phyloP scores from a whole-genome alignment of 140 eudicot species.

The Senecio squalidus region DNA sequence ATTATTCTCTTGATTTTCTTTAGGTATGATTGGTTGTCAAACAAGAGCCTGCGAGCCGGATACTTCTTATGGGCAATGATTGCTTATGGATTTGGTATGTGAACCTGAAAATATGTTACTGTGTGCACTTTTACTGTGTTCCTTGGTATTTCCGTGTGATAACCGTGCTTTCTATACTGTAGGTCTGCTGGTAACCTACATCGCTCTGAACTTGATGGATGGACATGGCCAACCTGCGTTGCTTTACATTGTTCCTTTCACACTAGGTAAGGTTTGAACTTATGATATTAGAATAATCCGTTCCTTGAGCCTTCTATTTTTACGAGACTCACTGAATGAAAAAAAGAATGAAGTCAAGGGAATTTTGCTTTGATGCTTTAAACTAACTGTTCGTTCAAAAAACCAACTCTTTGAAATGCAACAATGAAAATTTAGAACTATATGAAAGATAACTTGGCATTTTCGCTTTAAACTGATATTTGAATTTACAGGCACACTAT shows the following conservation, averaged over 20 bases:
- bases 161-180: conserved; percentile 8
- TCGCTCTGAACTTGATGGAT: conserved; percentile 93
- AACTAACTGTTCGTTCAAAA: too few species aligned
- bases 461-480: conserved; percentile 1
- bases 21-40: conserved; percentile 93
- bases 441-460: background rate
- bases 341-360: background rate
- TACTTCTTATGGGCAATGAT: conserved; percentile 90
- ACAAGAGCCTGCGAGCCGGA: conserved; percentile 64
- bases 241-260: conserved; percentile 95
- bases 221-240: conserved; percentile 99
- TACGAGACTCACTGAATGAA: background rate
- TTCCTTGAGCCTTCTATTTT: too few species aligned
- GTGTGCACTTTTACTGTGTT: background rate
- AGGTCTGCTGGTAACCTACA: conserved; percentile 85
- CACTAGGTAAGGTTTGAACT: conserved; percentile 45
- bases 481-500: conserved; percentile 42
- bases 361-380: background rate
- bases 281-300: background rate
- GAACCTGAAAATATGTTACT: conserved; percentile 1
- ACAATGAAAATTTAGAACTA: background rate
- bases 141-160: conserved; percentile 1
- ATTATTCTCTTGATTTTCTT: conserved; percentile 4
- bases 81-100: conserved; percentile 85
- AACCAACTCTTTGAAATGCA: background rate